These are phyloP conservation scores for Backusella circina DNA, from an alignment of 192 early-diverging fungal genomes.

Conservation along the genomic window DNA sequence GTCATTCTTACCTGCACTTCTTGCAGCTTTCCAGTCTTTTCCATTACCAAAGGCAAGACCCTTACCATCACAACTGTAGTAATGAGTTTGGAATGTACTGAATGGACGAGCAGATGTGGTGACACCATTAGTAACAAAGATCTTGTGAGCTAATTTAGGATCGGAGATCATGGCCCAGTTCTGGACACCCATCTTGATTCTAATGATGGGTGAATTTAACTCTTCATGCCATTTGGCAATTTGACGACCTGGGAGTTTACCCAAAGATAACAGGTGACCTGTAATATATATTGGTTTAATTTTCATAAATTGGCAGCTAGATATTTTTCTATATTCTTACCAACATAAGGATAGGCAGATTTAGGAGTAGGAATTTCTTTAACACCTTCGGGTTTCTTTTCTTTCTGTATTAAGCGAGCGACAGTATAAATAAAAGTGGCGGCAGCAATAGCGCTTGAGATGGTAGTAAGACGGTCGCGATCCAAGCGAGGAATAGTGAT, in stretches of 20 bases:
- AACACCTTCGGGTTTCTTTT: background rate
- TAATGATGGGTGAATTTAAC: background rate
- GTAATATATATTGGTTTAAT: background rate
- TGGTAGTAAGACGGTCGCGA: background rate
- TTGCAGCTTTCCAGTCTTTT: background rate
- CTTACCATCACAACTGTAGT: background rate
- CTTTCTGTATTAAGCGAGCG: background rate
- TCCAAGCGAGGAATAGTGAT: background rate
- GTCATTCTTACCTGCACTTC: background rate
- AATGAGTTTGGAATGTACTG: background rate
- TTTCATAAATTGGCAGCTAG: background rate
- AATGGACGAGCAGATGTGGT: background rate
- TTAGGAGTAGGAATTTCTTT: constrained; percentile 3
- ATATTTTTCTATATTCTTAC: background rate
- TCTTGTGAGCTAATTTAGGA: constrained; percentile 4
- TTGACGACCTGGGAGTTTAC: background rate
- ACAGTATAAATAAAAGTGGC: background rate
- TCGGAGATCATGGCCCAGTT: background rate
- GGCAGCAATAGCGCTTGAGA: background rate
- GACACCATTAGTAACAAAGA: constrained; percentile 5
- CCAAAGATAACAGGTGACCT: background rate
- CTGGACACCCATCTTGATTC: constrained; percentile 6
- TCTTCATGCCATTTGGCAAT: background rate
- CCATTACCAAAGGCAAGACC: background rate
- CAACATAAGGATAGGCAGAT: constrained; percentile 8